These are phyloP conservation scores for Saccharomyces jurei DNA, from an alignment of 805 yeast genomes.

Conservation along the genomic window DNA sequence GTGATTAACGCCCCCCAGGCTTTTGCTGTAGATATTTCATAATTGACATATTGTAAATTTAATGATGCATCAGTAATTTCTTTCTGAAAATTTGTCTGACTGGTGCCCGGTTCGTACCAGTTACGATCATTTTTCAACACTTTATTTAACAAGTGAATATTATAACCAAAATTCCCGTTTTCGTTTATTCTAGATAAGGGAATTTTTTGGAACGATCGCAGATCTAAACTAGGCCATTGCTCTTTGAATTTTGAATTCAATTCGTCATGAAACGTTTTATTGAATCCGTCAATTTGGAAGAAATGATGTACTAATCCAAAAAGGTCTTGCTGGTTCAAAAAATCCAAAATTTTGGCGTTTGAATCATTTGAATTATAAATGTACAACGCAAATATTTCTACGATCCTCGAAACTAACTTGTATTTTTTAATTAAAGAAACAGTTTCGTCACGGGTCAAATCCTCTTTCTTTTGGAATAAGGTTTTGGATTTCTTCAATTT, in stretches of 20 bases:
- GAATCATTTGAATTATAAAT: conserved; percentile 48
- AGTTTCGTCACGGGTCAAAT: conserved; percentile 13
- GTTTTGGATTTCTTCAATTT: conserved; percentile 33
- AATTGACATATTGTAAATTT: conserved; percentile 52
- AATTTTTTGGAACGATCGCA: conserved; percentile 47
- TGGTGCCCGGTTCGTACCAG: conserved; percentile 34
- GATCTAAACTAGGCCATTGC: conserved; percentile 39
- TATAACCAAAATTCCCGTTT: conserved; percentile 49
- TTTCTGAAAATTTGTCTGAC: conserved; percentile 33
- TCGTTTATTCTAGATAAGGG: conserved; percentile 39
- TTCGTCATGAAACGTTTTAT: conserved; percentile 39
- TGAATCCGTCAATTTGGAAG: conserved; percentile 40
- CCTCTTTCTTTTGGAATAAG: not conserved
- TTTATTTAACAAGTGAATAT: conserved; percentile 54
- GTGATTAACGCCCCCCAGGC: conserved; percentile 74
- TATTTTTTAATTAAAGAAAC: conserved; percentile 44
- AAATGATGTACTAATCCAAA: conserved; percentile 28
- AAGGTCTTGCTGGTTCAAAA: conserved; percentile 35
- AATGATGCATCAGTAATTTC: conserved; percentile 51
- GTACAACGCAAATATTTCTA: conserved; percentile 68
- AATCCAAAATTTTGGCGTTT: conserved; percentile 36
- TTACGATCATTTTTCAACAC: conserved; percentile 38
- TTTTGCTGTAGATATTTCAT: conserved; percentile 63
- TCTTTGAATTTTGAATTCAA: conserved; percentile 39
- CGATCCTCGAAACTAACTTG: conserved; percentile 55